A percentile compares a stretch with the other conserved stretches of the same genome.
Evolutionary conservation across 2,329 filamentous ascomycete species (phyloP).

Genomic region (Botrytis deweyae): DNA sequence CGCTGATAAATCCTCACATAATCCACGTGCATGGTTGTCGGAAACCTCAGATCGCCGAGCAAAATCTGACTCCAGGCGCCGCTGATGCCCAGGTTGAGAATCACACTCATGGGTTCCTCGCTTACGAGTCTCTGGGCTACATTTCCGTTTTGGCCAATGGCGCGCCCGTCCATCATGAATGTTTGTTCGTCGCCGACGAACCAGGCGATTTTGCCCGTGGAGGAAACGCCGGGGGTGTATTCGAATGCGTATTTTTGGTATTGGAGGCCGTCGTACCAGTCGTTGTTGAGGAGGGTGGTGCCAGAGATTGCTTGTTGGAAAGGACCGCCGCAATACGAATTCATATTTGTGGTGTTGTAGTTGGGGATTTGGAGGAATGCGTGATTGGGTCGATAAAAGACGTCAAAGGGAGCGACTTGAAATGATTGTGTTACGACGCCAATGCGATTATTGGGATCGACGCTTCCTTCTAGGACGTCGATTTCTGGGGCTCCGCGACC

Average conservation of each 20-base stretch:
- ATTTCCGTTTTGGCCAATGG: conserved; percentile 55
- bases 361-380: conserved; percentile 52
- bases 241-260: conserved; percentile 58
- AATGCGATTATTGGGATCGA: conserved; percentile 40
- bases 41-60: conserved; percentile 47
- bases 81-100: conserved; percentile 54
- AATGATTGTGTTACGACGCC: conserved; percentile 42
- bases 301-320: conserved; percentile 57
- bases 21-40: conserved; percentile 53
- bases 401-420: conserved; percentile 44
- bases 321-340: conserved; percentile 53
- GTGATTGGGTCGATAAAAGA: conserved; percentile 52
- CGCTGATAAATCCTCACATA: conserved; percentile 57
- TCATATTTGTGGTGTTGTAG: conserved; percentile 48
- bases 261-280: conserved; percentile 53
- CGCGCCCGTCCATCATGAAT: conserved; percentile 51
- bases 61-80: conserved; percentile 50
- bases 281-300: conserved; percentile 53
- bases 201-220: conserved; percentile 49
- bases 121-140: conserved; percentile 48
- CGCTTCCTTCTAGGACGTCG: conserved; percentile 64
- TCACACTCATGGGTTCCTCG: conserved; percentile 54
- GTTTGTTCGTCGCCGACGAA: conserved; percentile 51
- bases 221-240: conserved; percentile 48
- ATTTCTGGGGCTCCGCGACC: conserved; percentile 69